Base-by-base conservation (phyloP, 371 early-diverging fungal genomes). In the Mycotypha africana region DNA sequence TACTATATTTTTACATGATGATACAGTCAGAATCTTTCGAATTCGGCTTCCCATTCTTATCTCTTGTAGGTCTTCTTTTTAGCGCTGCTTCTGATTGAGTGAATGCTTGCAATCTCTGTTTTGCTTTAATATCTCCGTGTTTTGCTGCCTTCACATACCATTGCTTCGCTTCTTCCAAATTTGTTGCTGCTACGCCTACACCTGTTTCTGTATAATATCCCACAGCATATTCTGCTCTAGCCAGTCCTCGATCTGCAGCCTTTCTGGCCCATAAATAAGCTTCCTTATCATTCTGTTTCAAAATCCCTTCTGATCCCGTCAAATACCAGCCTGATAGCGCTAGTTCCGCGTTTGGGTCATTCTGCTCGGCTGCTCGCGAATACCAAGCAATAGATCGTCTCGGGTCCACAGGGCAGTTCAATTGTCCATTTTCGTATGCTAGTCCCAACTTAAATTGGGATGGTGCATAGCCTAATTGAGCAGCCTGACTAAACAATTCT, bases 311-410 rank as follows among this genome's bases (percentile, higher is more conserved):
- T 14, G 82, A 66, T 19, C 92, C 92, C 0, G 92, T 91, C 47
- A 92, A 66, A 51, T 89, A 92, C 92, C 93, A 93, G 0, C 89
- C 90, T 1, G 90, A 86, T 7, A 93, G 63, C 9, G 91, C 92
- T 20, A 93, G 62, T 51, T 86, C 85, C 1, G 86, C 82, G 23
- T 90, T 88, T 0, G 84, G 59, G 55, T 93, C 77, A 9, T 83
- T 84, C 53, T 89, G 83, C 44, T 92, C 86, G 7, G 94, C 93
- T 2, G 95, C 87, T 5, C 86, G 78, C n/a, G 92, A 87, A 69
- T 95, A 97, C 95, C 97, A 98, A 2, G 88, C 88, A 55, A 98
- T 93, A 5, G 93, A 92, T 35, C 86, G 63, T 26, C 84, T 71
- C 0, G 97, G 81, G 54, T 96, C 91, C 1, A 85, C 70, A 3